Percentiles rank a stretch among this genome's conserved stretches.
phyloP scores from a whole-genome alignment of 441 rosid genomes.

The Aquilaria agallochum region DNA sequence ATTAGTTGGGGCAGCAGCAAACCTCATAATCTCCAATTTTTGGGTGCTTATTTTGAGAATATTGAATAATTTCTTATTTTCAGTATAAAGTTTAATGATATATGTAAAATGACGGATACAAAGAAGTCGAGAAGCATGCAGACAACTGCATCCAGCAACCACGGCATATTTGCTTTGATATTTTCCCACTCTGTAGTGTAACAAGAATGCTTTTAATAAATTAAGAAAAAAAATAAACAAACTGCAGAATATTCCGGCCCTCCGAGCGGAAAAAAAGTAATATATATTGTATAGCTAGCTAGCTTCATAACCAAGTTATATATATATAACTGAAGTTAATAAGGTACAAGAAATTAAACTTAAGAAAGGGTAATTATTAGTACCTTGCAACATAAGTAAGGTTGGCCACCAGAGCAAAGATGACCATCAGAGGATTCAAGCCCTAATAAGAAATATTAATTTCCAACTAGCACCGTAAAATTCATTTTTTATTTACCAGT shows the following conservation, averaged over 20 bases:
- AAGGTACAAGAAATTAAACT: too few relatives aligned
- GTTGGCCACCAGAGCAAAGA: conserved; percentile 83
- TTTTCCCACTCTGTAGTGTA: conserved; percentile 76
- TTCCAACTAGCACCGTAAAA: too few relatives aligned
- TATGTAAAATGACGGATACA: conserved; percentile 57
- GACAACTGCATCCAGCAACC: conserved; percentile 86
- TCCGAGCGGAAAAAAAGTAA: background rate
- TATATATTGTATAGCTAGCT: background rate
- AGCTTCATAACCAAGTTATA: background rate
- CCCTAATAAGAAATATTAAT: conserved; percentile 37
- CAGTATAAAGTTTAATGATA: too few relatives aligned
- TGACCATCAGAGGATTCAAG: conserved; percentile 88
- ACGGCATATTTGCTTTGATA: conserved; percentile 77
- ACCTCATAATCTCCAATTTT: too few relatives aligned
- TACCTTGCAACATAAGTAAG: conserved; percentile 79
- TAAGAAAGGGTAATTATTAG: background rate
- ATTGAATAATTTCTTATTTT: too few relatives aligned
- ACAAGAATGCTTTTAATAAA: conserved; percentile 55
- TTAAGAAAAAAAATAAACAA: background rate
- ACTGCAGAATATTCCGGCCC: background rate
- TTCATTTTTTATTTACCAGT: too few relatives aligned
- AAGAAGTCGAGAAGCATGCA: conserved; percentile 82
- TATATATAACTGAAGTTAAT: too few relatives aligned
- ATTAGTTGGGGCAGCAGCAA: too few relatives aligned
- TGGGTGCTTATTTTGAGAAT: too few relatives aligned